Conservation (phyloP, 2,329 filamentous ascomycete species). For the Nectriaceae sp. region DNA sequence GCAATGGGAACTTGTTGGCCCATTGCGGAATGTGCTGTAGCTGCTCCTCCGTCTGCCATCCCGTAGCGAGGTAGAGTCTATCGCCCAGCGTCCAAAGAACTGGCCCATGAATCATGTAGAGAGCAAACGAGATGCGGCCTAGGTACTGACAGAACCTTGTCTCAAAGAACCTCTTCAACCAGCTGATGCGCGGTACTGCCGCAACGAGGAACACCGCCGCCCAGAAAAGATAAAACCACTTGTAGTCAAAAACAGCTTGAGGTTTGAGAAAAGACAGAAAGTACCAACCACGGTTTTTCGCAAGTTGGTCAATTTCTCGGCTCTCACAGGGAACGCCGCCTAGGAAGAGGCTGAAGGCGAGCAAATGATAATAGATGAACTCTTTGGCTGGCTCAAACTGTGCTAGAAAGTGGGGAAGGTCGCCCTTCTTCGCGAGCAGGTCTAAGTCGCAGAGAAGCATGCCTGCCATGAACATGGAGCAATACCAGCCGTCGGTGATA, state of each 20-base stretch:
- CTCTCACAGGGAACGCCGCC: constrained; percentile 61
- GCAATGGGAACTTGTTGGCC: constrained; percentile 57
- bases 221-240: constrained; percentile 69
- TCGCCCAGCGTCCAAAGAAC: constrained; percentile 62
- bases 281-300: constrained; percentile 60
- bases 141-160: constrained; percentile 60
- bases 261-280: constrained; percentile 63
- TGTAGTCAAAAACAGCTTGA: constrained; percentile 65
- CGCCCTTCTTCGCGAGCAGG: constrained; percentile 48
- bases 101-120: constrained; percentile 67
- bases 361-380: constrained; percentile 53
- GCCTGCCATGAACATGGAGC: constrained; percentile 60
- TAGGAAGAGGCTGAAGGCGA: constrained; percentile 56
- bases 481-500: constrained; percentile 65
- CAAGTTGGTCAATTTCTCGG: constrained; percentile 49
- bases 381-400: constrained; percentile 49
- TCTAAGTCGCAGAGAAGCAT: constrained; percentile 66
- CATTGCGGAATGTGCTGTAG: constrained; percentile 54
- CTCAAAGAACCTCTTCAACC: constrained; percentile 62
- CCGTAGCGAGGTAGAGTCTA: constrained; percentile 62
- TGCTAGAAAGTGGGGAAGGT: constrained; percentile 52
- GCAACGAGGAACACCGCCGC: constrained; percentile 59
- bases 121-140: constrained; percentile 60
- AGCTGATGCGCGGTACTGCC: constrained; percentile 56
- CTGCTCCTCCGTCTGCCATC: constrained; percentile 54